phyloP scores from a whole-genome alignment of 2,329 filamentous ascomycete species.

The Sarocladium strictum region DNA sequence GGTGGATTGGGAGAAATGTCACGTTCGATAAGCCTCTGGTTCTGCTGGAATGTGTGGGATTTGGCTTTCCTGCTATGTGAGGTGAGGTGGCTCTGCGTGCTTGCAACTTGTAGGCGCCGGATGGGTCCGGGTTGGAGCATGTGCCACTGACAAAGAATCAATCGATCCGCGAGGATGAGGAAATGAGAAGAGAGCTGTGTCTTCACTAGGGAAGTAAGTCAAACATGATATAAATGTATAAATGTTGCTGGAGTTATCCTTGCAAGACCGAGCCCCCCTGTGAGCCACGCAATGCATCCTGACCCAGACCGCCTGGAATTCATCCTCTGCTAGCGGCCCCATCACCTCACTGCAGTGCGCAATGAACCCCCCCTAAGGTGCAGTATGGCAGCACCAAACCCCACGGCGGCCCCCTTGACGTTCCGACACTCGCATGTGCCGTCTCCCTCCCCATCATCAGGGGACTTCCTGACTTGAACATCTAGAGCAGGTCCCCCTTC shows the following conservation, averaged over 20 bases:
- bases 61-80: no score
- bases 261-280: no score
- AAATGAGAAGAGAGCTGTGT: no score
- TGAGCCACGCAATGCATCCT: no score
- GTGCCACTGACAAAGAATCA: no score
- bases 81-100: no score
- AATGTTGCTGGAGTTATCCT: no score
- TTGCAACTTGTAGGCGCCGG: no score
- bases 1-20: not conserved
- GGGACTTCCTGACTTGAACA: not conserved
- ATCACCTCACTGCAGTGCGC: not conserved
- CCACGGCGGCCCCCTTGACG: conserved; percentile 3
- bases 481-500: not conserved
- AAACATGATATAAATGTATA: no score
- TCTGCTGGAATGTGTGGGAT: not conserved
- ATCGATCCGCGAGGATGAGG: no score
- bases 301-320: not conserved
- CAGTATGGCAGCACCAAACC: not conserved
- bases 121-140: no score
- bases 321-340: not conserved
- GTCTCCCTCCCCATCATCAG: not conserved
- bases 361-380: not conserved
- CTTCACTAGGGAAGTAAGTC: no score
- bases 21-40: not conserved
- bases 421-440: conserved; percentile 5